Evolutionary conservation across 2,329 filamentous ascomycete species (phyloP), one percentile per base, ranked within the genome.

Genomic region (Paecilomyces fulvus): DNA sequence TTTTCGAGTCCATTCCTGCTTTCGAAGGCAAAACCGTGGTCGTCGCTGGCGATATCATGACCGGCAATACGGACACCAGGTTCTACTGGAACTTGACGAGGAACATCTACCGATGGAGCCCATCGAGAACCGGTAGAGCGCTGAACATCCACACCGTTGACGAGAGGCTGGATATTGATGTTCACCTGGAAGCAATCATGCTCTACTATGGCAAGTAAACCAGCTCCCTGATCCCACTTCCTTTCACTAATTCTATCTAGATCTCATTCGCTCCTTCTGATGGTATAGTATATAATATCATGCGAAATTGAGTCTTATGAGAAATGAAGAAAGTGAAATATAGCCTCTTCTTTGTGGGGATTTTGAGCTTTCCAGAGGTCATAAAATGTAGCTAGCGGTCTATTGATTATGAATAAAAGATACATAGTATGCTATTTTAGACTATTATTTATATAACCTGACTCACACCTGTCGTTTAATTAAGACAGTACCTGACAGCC

Each of bases 61-160:
- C 77, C 1, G 79, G 78, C 0, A 82, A 81, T 53, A 81, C 79
- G 0, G 79, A 81, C 56, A 81, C 79, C 1, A 65, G 73, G 3
- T 79, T 80, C 60, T 81, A 80, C 61, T 81, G 79, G 79, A 66
- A 72, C 43, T 59, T 81, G 58, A 77, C 77, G n/a, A 71, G 74
- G 58, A 77, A 81, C 54, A 80, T 82, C 8, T 82, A 80, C 61
- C 70, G 79, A 1, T 81, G 79, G 63, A 77, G 73, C 12, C 78
- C 78, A 1, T 74, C 75, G 1, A 76, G 77, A 55, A 73, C 74
- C 23, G 73, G 70, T 0, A 74, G 74, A 0, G 53, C 75, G 33
- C 62, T 74, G 8, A 78, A 78, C 54, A 77, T 77, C 7, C 79
- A 81, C 61, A 80, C 78, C 0, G 76, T 80, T 1, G 76, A 81